Conservation (phyloP, 768 basidiomycete genomes). For the Hemileccinum rubropunctum region DNA sequence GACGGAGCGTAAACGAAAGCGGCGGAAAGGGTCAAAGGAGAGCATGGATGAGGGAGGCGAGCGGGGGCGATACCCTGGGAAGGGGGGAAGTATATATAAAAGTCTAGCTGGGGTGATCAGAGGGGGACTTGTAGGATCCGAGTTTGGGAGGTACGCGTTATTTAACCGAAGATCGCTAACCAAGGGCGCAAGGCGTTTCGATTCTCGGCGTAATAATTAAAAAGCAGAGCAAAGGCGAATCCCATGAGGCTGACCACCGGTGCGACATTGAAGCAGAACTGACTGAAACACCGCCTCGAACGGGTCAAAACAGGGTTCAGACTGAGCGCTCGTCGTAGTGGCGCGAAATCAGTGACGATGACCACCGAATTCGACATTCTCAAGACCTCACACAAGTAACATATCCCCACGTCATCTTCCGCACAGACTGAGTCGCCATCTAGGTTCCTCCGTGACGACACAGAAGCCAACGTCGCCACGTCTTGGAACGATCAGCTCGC, state of each 20-base stretch:
- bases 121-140: too few relatives aligned
- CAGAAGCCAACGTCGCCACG: slow-evolving; percentile 12
- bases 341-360: too few relatives aligned
- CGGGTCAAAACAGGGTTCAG: too few relatives aligned
- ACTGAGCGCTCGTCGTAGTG: too few relatives aligned
- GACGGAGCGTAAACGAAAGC: slow-evolving; percentile 23
- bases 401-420: too few relatives aligned
- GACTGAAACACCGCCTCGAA: too few relatives aligned
- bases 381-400: slow-evolving; percentile 64
- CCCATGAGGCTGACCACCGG: slow-evolving; percentile 22
- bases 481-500: slow-evolving; percentile 86
- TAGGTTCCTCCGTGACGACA: slow-evolving; percentile 74
- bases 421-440: background rate
- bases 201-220: background rate
- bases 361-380: slow-evolving; percentile 72
- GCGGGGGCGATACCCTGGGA: too few relatives aligned
- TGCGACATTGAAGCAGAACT: too few relatives aligned
- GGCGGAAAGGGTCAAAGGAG: slow-evolving; percentile 21
- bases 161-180: background rate
- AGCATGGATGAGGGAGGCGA: background rate
- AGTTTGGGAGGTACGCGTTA: background rate
- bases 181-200: background rate
- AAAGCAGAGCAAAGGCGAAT: slow-evolving; percentile 4
- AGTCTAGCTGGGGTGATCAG: background rate
- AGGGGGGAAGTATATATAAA: slow-evolving; percentile 7